Conservation (phyloP, 2,329 filamentous ascomycete genomes). For the Aaosphaeria pasadenensis region DNA sequence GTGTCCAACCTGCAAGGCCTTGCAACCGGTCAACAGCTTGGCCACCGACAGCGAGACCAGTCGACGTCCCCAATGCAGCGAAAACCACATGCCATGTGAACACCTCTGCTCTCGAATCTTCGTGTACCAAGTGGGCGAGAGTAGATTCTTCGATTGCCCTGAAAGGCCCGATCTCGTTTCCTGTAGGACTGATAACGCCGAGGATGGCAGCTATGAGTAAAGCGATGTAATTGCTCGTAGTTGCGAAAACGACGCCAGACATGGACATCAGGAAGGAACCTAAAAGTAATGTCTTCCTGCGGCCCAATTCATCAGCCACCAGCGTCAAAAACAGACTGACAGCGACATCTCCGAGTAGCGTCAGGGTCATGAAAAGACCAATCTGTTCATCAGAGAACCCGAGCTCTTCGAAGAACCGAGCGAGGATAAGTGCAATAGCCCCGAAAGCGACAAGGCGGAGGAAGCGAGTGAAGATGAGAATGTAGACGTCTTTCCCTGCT, state of each 20-base stretch:
- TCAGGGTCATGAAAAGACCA: constrained; percentile 41
- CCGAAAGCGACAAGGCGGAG: constrained; percentile 38
- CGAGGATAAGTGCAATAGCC: constrained; percentile 34
- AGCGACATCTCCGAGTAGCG: constrained; percentile 36
- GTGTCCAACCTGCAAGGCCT: constrained; percentile 30
- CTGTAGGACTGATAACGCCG: constrained; percentile 38
- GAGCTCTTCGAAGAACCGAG: constrained; percentile 33
- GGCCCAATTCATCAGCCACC: constrained; percentile 33
- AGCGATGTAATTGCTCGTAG: constrained; percentile 25
- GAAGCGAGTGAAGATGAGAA: constrained; percentile 35
- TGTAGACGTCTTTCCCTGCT: constrained; percentile 27
- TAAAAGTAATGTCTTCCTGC: constrained; percentile 30
- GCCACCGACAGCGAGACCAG: constrained; percentile 33
- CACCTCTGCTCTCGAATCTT: constrained; percentile 30
- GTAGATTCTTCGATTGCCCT: constrained; percentile 39
- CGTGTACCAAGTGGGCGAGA: constrained; percentile 32
- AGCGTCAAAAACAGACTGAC: constrained; percentile 37
- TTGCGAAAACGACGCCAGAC: constrained; percentile 34
- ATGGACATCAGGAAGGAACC: constrained; percentile 35
- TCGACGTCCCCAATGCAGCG: constrained; percentile 35
- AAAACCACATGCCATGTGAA: constrained; percentile 41
- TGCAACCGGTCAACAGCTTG: constrained; percentile 35
- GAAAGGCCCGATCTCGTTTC: constrained; percentile 42
- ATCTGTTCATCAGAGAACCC: constrained; percentile 35
- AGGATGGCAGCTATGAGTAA: constrained; percentile 34